Percentiles rank a stretch among this genome's conserved stretches.
Conservation (phyloP, 768 basidiomycete species). For the Kwoniella sp. region DNA sequence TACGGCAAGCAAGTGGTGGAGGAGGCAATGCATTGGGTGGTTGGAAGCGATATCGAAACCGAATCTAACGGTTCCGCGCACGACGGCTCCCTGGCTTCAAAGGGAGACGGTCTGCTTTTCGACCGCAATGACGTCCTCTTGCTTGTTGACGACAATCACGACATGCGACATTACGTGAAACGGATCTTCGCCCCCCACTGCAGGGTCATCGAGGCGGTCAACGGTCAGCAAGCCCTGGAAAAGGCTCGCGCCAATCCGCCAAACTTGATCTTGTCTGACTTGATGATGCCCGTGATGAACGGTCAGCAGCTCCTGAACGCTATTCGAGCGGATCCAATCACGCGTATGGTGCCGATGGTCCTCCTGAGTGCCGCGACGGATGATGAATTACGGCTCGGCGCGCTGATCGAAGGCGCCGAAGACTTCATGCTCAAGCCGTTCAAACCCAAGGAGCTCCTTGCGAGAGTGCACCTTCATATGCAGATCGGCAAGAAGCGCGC, state of each 20-base stretch:
- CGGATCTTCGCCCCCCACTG: constrained; percentile 51
- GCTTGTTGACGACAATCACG: constrained; percentile 49
- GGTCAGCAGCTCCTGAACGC: constrained; percentile 36
- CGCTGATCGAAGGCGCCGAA: constrained; percentile 51
- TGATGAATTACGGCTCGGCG: constrained; percentile 49
- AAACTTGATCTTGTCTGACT: constrained; percentile 52
- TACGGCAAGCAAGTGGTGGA: constrained; percentile 55
- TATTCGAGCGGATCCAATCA: constrained; percentile 34
- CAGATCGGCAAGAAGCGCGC: constrained; percentile 55
- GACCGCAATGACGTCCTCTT: constrained; percentile 48
- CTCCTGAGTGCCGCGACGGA: constrained; percentile 51
- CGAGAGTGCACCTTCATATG: constrained; percentile 56
- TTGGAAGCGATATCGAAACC: constrained; percentile 22
- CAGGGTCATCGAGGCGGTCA: constrained; percentile 47
- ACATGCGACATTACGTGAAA: constrained; percentile 53
- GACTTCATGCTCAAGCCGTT: constrained; percentile 58
- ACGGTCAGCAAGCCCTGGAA: constrained; percentile 49
- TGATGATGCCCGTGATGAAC: constrained; percentile 54
- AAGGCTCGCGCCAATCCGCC: constrained; percentile 32
- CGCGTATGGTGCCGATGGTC: constrained; percentile 49
- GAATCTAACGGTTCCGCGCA: constrained; percentile 29
- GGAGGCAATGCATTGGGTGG: constrained; percentile 52
- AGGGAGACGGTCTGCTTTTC: constrained; percentile 43
- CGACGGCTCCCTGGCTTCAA: constrained; percentile 21
- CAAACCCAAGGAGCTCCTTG: constrained; percentile 53